A percentile compares a stretch with the other conserved stretches of the same genome.
These are phyloP conservation scores for Alternaria metachromatica DNA, from an alignment of 2,329 filamentous ascomycete genomes.

Conservation along the genomic window DNA sequence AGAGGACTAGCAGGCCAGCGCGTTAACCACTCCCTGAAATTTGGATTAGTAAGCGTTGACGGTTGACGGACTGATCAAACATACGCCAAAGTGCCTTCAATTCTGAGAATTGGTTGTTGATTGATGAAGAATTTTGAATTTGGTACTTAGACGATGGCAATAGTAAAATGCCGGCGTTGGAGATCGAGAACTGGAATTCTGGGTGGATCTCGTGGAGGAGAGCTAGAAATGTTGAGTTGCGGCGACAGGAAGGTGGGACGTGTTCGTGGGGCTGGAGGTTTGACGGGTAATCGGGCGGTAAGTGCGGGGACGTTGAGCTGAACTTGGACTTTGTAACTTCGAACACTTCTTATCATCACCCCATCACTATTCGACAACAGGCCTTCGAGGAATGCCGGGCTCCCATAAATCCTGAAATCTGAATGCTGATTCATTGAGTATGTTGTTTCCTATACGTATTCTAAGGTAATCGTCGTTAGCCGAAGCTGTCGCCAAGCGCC, in stretches of 20 bases:
- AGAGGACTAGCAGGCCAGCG: background rate
- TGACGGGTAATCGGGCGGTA: background rate
- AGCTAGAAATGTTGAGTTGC: background rate
- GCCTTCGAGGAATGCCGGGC: background rate
- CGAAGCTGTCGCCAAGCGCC: too few relatives aligned
- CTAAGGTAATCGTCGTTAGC: background rate
- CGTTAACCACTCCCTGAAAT: background rate
- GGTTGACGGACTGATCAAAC: too few relatives aligned
- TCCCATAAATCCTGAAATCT: background rate
- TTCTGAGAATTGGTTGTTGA: background rate
- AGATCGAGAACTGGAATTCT: background rate
- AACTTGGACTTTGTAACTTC: background rate
- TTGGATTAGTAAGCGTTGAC: too few relatives aligned
- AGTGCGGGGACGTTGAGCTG: background rate
- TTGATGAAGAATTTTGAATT: background rate
- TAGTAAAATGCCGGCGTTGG: background rate
- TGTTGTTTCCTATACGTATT: background rate
- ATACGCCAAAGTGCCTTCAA: too few relatives aligned
- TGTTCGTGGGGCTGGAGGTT: background rate
- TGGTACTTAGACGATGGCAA: background rate
- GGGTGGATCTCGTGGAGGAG: background rate
- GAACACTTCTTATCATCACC: background rate
- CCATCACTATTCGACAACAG: background rate
- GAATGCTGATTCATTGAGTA: background rate
- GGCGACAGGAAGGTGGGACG: background rate